Base-by-base conservation (phyloP, 305 asterid species). In the Solanum chacoense region DNA sequence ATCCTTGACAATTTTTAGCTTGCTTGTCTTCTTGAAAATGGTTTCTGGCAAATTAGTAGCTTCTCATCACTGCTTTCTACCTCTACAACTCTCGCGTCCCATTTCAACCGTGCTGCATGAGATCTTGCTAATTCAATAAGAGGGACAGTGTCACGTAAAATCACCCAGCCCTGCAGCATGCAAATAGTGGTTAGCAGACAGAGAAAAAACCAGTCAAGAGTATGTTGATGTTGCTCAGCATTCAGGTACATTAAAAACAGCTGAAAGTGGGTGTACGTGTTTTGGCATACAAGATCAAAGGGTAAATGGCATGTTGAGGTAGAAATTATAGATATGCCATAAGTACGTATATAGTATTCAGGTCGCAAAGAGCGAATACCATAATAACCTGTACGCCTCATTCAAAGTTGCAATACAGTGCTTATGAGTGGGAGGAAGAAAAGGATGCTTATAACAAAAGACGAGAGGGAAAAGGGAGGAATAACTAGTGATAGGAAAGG, bases 51-150 rank as follows among this genome's bases (percentile, higher is more conserved):
- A 94, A 97, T 93, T 71, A 97, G 94, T 91, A 97, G 96, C 88
- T 92, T 92, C 93, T 97, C 99, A 5, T 96, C 95, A 77, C 92
- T 94, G 88, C 95, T 94, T 80, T 97, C 98, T 7, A 95, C 94
- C 94, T 96, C 99, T 8, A 97, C 94, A 18, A 97, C 95, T 79
- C 99, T 95, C 3, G 98, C 98, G 42, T 97, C 99, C 99, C 99
- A 97, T 93, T 94, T 97, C 93, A 97, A 89, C 81, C 91, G 94
- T 20, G 98, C 90, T 34, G 98, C 93, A 69, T 94, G 95, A 90
- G 96, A 91, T 92, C 99, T 94, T 37, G 98, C 98, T 83, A 87
- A 89, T 91, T 97, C 99, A 29, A 97, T 91, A 2, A 95, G 96
- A 83, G 94, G 94, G 87, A 92, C 89, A 18, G 87, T 90, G 92